Percentiles rank a stretch among this genome's conserved stretches.
These are phyloP conservation scores for Narthecium ossifragum DNA, from an alignment of 106 monocot genomes.

Conservation along the genomic window DNA sequence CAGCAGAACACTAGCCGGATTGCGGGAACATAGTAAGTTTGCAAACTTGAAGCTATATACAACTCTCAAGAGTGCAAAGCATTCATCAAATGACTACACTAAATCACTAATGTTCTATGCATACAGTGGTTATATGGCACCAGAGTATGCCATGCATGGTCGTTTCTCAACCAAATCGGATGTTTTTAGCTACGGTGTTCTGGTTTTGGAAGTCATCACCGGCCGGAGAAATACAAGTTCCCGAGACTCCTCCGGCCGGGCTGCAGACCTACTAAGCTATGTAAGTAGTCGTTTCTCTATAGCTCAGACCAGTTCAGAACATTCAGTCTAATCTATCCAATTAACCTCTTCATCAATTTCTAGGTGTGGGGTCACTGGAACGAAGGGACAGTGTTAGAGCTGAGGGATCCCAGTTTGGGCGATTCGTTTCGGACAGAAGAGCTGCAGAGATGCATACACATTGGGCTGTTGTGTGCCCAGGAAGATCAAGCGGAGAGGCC, in stretches of 20 bases:
- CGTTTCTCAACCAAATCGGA: neutral
- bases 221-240: neutral
- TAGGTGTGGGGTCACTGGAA: conserved; percentile 26
- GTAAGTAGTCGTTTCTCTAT: neutral
- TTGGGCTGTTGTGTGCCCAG: conserved; percentile 29
- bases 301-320: neutral
- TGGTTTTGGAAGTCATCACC: conserved; percentile 6
- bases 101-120: no score
- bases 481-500: conserved; percentile 15
- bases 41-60: no score
- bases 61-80: neutral
- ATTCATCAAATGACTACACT: neutral
- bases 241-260: neutral
- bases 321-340: neutral
- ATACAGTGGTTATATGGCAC: conserved; percentile 3
- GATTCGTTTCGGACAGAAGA: conserved; percentile 5
- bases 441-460: conserved; percentile 22
- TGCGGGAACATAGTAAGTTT: conserved; percentile 14
- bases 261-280: neutral
- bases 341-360: neutral
- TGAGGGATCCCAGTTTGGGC: conserved; percentile 3
- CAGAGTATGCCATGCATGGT: conserved; percentile 4
- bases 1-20: conserved; percentile 4
- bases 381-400: conserved; percentile 2
- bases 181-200: neutral